Evolutionary conservation across 495 filamentous ascomycete species (phyloP).

Genomic region (Sporormia fimetaria): DNA sequence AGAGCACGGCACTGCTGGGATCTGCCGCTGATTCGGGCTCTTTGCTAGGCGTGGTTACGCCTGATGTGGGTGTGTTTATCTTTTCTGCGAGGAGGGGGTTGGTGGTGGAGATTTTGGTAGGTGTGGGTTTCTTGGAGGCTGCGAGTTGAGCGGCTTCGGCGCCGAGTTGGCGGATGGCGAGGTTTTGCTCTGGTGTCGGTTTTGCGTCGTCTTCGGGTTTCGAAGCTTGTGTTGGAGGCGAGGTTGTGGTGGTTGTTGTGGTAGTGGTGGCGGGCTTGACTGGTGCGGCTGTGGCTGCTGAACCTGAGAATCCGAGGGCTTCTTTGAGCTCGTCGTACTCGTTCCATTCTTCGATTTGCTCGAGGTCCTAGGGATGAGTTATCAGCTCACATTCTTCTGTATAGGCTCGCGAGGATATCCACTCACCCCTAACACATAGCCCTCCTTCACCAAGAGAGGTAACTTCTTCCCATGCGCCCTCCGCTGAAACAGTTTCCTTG

Average conservation of each 20-base stretch:
- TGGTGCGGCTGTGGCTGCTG: conserved; percentile 22
- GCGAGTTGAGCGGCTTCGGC: conserved; percentile 23
- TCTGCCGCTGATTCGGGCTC: background rate
- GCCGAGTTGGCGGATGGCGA: conserved; percentile 20
- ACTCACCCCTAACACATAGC: conserved; percentile 75
- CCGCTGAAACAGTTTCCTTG: conserved; percentile 80
- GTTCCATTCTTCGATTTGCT: conserved; percentile 97
- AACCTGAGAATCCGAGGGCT: conserved; percentile 44
- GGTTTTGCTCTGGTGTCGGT: conserved; percentile 13
- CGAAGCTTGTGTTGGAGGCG: background rate
- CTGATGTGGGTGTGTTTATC: conserved; percentile 9
- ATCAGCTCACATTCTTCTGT: conserved; percentile 2
- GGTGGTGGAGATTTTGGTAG: conserved; percentile 17
- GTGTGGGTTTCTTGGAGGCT: conserved; percentile 18
- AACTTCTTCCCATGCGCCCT: conserved; percentile 69
- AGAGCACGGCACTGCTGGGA: conserved; percentile 10
- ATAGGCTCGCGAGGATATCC: too few species aligned
- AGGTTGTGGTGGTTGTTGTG: conserved; percentile 4
- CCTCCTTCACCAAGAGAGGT: conserved; percentile 79
- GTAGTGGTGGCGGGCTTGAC: conserved; percentile 1
- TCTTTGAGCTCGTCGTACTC: conserved; percentile 92
- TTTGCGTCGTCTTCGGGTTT: conserved; percentile 12
- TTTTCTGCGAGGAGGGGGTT: conserved; percentile 23
- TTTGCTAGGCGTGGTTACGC: conserved; percentile 10
- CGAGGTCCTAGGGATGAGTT: conserved; percentile 55